Evolutionary conservation across 2,329 filamentous ascomycete species (phyloP).

Genomic region (Aquanectria penicillioides): DNA sequence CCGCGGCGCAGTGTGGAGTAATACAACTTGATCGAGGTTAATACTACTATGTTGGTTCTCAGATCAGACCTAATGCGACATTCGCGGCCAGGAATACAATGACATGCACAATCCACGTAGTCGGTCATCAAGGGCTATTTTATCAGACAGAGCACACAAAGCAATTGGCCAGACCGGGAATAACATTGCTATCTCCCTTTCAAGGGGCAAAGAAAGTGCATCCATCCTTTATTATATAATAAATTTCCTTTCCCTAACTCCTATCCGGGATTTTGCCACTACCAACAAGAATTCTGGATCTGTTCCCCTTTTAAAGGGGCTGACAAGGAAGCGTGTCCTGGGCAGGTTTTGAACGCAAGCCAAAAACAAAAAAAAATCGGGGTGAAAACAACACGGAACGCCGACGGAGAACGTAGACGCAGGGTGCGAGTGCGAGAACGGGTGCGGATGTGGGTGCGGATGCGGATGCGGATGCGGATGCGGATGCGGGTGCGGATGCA

Average conservation of each 20-base stretch:
- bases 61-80: too few relatives aligned
- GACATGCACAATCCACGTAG: too few relatives aligned
- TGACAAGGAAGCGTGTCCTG: slow-evolving; percentile 10
- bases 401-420: background rate
- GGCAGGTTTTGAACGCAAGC: slow-evolving; percentile 8
- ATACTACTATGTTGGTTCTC: too few relatives aligned
- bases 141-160: too few relatives aligned
- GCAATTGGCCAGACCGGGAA: too few relatives aligned
- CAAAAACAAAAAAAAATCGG: slow-evolving; percentile 10
- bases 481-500: slow-evolving; percentile 9
- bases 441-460: slow-evolving; percentile 5
- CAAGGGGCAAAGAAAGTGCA: background rate
- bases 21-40: too few relatives aligned
- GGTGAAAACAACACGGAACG: slow-evolving; percentile 10
- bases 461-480: slow-evolving; percentile 1
- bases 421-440: background rate
- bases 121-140: too few relatives aligned
- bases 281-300: slow-evolving; percentile 3
- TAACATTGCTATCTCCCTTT: too few relatives aligned
- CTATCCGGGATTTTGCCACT: slow-evolving; percentile 8
- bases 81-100: too few relatives aligned
- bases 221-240: background rate
- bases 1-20: too few relatives aligned
- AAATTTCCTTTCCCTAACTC: slow-evolving; percentile 22
- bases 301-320: slow-evolving; percentile 13